Evolutionary conservation across 768 basidiomycete species (phyloP), one percentile per base, ranked within the genome.

Genomic region (Dioszegia aurantiaca): DNA sequence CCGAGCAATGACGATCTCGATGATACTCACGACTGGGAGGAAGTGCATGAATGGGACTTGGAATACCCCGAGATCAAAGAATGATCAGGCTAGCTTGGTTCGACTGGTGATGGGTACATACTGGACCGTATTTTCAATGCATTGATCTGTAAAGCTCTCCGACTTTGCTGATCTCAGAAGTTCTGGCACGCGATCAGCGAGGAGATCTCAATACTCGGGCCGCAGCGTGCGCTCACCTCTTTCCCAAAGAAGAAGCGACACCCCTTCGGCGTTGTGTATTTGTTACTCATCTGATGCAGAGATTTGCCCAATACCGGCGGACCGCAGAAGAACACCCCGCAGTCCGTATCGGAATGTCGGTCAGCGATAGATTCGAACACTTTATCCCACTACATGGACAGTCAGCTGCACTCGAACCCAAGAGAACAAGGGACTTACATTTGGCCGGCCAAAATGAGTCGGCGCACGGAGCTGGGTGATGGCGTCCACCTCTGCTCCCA

Each of bases 291-390:
- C 54, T 81, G 75, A 73, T 92, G 89, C 19, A 95, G 80, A n/a
- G 68, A 68, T 70, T 77, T 84, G 26, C 87, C 88, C 41, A 92
- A 77, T 10, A 81, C 82, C 0, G 85, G 62, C 2, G 90, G 90
- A 14, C 91, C 91, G 69, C 91, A 94, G 82, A 90, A 94, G 81
- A 77, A 88, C 74, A 94, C 90, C 51, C 91, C 92, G 54, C 89
- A 85, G 69, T 93, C 91, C 0, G 92, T 88, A 64, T 89, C 86
- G 0, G 87, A 84, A 66, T 95, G 93, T 74, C 87, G 89, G 69
- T 88, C 84, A 1, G 81, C 81, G 55, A 97, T 83, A 11, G 86
- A 86, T 24, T 64, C 58, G 58, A 78, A 78, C n/a, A 77, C 71
- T 17, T 52, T 48, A 55, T 76, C 71, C 69, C 75, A 72, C 67